Conservation (phyloP, 805 yeast genomes). For the Spathaspora passalidarum region DNA sequence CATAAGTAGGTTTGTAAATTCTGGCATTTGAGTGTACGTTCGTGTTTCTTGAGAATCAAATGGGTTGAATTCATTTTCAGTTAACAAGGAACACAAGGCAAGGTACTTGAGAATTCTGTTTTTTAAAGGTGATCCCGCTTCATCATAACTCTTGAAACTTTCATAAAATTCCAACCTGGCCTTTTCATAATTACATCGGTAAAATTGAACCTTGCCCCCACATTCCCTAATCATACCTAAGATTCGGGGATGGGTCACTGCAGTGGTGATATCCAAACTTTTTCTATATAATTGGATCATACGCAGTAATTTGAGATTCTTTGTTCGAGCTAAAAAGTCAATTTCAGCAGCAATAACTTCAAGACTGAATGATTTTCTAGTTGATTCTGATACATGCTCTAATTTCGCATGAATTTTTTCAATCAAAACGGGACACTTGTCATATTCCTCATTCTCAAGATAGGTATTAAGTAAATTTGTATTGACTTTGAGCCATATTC, state of each 20-base stretch:
- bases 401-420: conserved; percentile 35
- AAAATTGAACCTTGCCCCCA: conserved; percentile 67
- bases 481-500: conserved; percentile 48
- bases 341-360: conserved; percentile 71
- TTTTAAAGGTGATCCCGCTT: conserved; percentile 46
- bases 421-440: conserved; percentile 31
- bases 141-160: conserved; percentile 43
- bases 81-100: conserved; percentile 57
- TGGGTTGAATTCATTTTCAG: conserved; percentile 66
- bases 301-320: conserved; percentile 28
- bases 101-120: conserved; percentile 57
- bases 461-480: conserved; percentile 38
- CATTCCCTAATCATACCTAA: conserved; percentile 75
- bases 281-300: conserved; percentile 49
- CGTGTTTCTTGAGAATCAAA: conserved; percentile 72
- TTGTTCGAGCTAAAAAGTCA: conserved; percentile 43
- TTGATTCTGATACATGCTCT: conserved; percentile 39
- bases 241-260: conserved; percentile 73
- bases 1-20: conserved; percentile 24
- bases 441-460: conserved; percentile 8
- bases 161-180: conserved; percentile 64
- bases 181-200: conserved; percentile 52
- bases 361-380: conserved; percentile 46
- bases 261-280: conserved; percentile 44
- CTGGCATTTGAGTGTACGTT: conserved; percentile 39